Conservation (phyloP, 768 basidiomycete genomes). For the Pulveroboletus sp. region DNA sequence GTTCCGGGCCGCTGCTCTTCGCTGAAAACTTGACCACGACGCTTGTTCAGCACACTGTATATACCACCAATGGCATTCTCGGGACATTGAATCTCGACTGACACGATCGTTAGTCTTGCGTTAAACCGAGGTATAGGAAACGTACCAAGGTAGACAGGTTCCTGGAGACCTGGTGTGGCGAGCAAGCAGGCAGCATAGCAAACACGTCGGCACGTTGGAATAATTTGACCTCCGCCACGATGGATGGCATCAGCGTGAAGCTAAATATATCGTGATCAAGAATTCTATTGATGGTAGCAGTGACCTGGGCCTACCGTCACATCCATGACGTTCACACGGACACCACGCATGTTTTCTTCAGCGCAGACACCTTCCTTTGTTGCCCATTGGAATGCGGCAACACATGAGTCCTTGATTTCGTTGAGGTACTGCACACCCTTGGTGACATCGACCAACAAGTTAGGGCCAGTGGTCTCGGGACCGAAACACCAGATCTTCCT, state of each 20-base stretch:
- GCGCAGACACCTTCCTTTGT: conserved; percentile 96
- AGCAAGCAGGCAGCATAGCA: conserved; percentile 95
- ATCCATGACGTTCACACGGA: conserved; percentile 93
- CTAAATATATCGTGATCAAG: conserved; percentile 35
- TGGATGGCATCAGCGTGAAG: conserved; percentile 99
- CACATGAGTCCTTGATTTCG: conserved; percentile 99
- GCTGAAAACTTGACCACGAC: conserved; percentile 97
- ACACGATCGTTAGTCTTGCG: conserved; percentile 10
- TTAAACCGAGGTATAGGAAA: not conserved
- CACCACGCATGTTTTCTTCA: conserved; percentile 99
- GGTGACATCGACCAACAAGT: conserved; percentile 95
- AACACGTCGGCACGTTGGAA: conserved; percentile 94
- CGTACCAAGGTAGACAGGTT: conserved; percentile 90
- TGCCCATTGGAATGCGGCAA: conserved; percentile 99
- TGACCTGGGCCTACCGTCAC: conserved; percentile 69
- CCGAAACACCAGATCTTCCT: conserved; percentile 99
- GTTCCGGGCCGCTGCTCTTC: conserved; percentile 97
- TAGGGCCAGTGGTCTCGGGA: conserved; percentile 95
- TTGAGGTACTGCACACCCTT: conserved; percentile 99
- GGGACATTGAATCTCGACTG: conserved; percentile 97
- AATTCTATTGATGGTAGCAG: not conserved
- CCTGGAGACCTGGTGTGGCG: conserved; percentile 87
- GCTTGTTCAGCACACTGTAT: conserved; percentile 90
- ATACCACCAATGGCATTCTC: conserved; percentile 97
- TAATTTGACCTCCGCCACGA: conserved; percentile 97